phyloP scores from a whole-genome alignment of 371 early-diverging fungal genomes.

The Mortierella sp. region DNA sequence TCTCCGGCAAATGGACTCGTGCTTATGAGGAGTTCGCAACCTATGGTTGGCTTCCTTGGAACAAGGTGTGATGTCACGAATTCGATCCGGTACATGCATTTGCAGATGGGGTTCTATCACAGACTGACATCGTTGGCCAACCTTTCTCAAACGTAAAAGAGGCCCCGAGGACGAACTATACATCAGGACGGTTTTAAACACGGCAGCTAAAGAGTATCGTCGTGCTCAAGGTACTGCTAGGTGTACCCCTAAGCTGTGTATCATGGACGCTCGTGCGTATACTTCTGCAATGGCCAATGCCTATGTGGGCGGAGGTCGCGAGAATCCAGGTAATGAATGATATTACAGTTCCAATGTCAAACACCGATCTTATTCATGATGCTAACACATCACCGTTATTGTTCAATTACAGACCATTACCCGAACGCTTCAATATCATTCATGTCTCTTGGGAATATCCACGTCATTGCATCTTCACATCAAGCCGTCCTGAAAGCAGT shows the following conservation, averaged over 20 bases:
- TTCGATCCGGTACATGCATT: neutral
- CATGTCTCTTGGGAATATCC: conserved; percentile 54
- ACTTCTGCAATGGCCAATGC: conserved; percentile 54
- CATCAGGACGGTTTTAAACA: conserved; percentile 34
- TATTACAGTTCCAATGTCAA: neutral
- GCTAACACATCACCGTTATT: neutral
- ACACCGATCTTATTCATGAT: no score
- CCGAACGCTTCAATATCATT: conserved; percentile 50
- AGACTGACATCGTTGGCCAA: neutral
- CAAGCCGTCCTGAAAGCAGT: conserved; percentile 47
- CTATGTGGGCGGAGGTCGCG: conserved; percentile 54
- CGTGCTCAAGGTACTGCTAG: neutral
- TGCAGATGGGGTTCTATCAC: neutral
- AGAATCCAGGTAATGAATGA: conserved; percentile 49
- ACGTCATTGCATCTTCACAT: conserved; percentile 51
- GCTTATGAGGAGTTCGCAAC: conserved; percentile 45
- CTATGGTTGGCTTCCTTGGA: conserved; percentile 50
- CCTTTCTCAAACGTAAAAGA: conserved; percentile 3
- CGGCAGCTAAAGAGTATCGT: conserved; percentile 20
- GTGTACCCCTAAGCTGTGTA: conserved; percentile 40
- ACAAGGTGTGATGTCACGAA: conserved; percentile 17
- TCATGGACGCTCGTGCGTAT: conserved; percentile 56
- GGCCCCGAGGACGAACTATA: conserved; percentile 44
- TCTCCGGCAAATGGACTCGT: conserved; percentile 28
- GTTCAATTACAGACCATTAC: conserved; percentile 40